Percentiles rank a stretch among this genome's conserved stretches.
Evolutionary conservation across 1,284 basidiomycete genomes (phyloP).

Genomic region (Cutaneotrichosporon sp.): DNA sequence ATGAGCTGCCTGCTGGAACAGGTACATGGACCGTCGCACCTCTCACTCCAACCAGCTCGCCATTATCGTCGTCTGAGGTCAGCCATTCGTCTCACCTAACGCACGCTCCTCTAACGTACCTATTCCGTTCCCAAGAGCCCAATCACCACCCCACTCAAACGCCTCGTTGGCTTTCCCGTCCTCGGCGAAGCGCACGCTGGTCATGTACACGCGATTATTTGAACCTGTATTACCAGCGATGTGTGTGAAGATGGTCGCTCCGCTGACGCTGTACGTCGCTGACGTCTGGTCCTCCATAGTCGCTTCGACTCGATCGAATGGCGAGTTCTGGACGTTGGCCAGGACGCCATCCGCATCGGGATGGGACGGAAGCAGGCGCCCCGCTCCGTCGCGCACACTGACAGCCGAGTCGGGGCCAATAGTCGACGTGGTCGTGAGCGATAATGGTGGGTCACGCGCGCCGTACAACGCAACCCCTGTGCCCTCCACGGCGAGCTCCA

Average conservation of each 20-base stretch:
- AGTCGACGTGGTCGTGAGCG: not conserved
- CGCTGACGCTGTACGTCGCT: not conserved
- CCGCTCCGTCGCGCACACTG: not conserved
- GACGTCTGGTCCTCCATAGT: not conserved
- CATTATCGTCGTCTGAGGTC: not conserved
- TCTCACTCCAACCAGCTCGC: not conserved
- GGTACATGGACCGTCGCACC: not conserved
- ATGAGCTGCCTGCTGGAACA: not conserved
- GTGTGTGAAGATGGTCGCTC: not conserved
- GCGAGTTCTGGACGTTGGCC: not conserved
- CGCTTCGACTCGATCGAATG: not conserved
- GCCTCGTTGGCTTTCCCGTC: not conserved
- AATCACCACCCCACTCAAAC: not conserved
- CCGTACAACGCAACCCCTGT: conserved; percentile 3
- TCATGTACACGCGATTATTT: not conserved
- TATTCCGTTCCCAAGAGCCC: not conserved
- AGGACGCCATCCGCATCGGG: not conserved
- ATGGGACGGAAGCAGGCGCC: not conserved
- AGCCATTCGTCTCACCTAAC: not conserved
- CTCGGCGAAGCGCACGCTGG: not conserved
- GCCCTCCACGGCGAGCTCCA: conserved; percentile 3
- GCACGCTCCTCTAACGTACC: not conserved
- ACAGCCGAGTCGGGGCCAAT: not conserved
- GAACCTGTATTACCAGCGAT: not conserved
- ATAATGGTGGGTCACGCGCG: conserved; percentile 4